A percentile compares a stretch with the other conserved stretches of the same genome.
Evolutionary conservation across 148 eudicot genomes (phyloP).

Genomic region (Heliosperma pusillum): DNA sequence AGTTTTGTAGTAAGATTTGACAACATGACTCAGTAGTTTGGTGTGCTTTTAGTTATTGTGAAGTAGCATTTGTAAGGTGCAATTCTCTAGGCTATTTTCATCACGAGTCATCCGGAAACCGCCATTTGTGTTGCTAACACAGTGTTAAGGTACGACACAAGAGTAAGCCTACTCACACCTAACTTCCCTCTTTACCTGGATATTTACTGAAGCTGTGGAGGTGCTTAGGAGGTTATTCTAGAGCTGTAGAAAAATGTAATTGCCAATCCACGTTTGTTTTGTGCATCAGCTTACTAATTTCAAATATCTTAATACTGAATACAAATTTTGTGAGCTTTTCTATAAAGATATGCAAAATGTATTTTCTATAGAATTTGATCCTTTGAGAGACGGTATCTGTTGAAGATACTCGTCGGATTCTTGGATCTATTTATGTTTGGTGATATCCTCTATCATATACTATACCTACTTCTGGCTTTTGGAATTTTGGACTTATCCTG

Average conservation of each 20-base stretch:
- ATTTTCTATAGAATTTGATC: not conserved
- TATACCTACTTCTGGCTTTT: not conserved
- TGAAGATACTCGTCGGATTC: not conserved
- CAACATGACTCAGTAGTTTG: too few species aligned
- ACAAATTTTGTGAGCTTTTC: not conserved
- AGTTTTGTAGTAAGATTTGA: too few species aligned
- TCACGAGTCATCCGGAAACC: not conserved
- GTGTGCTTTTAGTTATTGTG: too few species aligned
- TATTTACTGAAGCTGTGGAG: not conserved
- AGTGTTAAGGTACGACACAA: not conserved
- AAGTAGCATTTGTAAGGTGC: not conserved
- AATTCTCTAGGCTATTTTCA: not conserved
- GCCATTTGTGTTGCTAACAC: not conserved
- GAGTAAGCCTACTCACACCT: not conserved
- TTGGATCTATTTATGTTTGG: not conserved
- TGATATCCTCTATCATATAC: not conserved
- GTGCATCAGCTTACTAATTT: not conserved
- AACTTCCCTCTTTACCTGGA: not conserved
- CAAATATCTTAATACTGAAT: not conserved
- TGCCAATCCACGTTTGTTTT: not conserved
- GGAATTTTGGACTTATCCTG: not conserved
- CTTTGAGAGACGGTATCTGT: not conserved
- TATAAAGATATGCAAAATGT: not conserved
- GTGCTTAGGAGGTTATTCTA: not conserved
- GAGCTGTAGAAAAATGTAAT: not conserved